These are phyloP conservation scores for Trichoderma asperellum DNA, from an alignment of 2,329 filamentous ascomycete species.

Conservation along the genomic window DNA sequence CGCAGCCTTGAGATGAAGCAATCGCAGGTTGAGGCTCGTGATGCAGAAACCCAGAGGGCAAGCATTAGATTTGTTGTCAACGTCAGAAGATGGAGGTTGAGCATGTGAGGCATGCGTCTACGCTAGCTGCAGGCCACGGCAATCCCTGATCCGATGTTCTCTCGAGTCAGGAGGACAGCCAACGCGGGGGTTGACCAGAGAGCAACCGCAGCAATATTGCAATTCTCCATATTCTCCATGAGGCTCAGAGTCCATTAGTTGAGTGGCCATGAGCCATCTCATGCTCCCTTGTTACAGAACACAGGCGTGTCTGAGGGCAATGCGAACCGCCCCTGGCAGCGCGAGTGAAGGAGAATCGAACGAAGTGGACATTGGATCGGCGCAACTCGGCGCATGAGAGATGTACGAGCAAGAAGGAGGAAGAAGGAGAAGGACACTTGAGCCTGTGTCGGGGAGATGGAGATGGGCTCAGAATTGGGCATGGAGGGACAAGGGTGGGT, in stretches of 20 bases:
- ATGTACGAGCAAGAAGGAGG: neutral
- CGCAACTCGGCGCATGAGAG: neutral
- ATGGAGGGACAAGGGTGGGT: slow-evolving; percentile 1
- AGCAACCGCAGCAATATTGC: neutral
- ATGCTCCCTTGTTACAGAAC: neutral
- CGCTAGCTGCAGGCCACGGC: neutral
- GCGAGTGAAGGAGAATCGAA: neutral
- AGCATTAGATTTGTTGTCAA: neutral
- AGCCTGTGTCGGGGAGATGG: slow-evolving; percentile 4
- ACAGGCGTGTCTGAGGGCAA: neutral
- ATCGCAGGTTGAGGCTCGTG: slow-evolving; percentile 8
- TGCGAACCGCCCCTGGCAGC: neutral
- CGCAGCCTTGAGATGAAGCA: neutral
- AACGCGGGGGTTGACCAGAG: neutral
- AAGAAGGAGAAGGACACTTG: neutral
- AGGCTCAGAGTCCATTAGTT: neutral
- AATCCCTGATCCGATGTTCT: neutral
- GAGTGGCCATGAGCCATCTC: neutral
- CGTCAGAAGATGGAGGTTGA: neutral
- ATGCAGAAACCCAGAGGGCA: neutral
- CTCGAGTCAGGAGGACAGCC: slow-evolving; percentile 13
- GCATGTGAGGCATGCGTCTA: slow-evolving; percentile 8
- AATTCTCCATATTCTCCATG: neutral
- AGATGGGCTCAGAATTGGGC: neutral
- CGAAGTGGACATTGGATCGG: neutral